Percentiles rank a stretch among this genome's conserved stretches.
Conservation (phyloP, 768 basidiomycete genomes). For the Suillus tomentosus region DNA sequence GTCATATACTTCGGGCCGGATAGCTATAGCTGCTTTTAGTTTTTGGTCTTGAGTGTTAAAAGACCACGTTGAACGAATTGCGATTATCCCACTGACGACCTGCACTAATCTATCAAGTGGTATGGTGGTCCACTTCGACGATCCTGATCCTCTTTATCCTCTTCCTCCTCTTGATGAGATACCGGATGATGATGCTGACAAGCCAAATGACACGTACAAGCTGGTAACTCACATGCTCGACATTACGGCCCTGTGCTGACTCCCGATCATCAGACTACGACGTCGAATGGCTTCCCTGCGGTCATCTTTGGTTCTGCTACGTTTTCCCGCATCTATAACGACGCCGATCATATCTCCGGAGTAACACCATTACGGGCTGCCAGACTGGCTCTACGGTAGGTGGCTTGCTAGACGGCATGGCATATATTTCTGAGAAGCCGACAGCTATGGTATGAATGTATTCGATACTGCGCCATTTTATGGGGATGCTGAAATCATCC, state of each 20-base stretch:
- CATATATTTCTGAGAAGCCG: neutral
- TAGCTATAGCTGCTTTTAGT: neutral
- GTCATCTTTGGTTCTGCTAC: conserved; percentile 75
- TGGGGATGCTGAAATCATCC: conserved; percentile 74
- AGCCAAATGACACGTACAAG: conserved; percentile 33
- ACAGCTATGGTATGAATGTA: conserved; percentile 76
- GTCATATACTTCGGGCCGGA: neutral
- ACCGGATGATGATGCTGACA: conserved; percentile 44
- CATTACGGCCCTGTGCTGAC: conserved; percentile 14
- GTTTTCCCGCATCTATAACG: conserved; percentile 69
- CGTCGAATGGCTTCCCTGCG: conserved; percentile 40
- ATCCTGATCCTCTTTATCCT: conserved; percentile 40
- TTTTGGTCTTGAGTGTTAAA: neutral
- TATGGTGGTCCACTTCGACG: conserved; percentile 43
- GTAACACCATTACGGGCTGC: conserved; percentile 63
- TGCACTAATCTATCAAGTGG: conserved; percentile 16
- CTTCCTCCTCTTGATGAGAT: conserved; percentile 43
- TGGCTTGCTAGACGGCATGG: neutral
- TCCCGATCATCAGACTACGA: conserved; percentile 26
- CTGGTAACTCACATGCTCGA: conserved; percentile 34
- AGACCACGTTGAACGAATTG: neutral
- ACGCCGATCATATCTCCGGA: conserved; percentile 56
- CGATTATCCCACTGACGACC: neutral
- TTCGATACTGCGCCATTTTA: conserved; percentile 87
- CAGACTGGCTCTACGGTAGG: conserved; percentile 74